Evolutionary conservation across 2,329 filamentous ascomycete genomes (phyloP).

Genomic region (Trichophaea hybrida): DNA sequence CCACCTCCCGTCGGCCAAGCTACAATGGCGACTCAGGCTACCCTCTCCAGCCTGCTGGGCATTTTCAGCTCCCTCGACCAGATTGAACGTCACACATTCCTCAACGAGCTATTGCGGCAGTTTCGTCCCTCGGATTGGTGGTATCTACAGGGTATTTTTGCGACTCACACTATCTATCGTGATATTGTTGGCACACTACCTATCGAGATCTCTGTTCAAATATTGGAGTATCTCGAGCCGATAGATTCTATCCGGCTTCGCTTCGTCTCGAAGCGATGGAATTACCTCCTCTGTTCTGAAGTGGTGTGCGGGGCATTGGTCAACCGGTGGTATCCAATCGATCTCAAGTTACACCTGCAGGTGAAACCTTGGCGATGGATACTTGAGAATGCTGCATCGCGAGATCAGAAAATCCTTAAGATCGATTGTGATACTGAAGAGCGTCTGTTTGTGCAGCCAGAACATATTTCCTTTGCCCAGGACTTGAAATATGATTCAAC

Average conservation of each 20-base stretch:
- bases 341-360: neutral
- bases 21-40: too few species aligned
- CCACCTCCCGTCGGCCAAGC: too few species aligned
- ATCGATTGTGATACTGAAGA: too few species aligned
- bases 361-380: neutral
- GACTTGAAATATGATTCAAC: too few species aligned
- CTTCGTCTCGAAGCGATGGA: neutral
- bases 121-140: neutral
- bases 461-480: too few species aligned
- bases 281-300: neutral
- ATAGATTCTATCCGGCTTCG: neutral
- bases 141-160: neutral
- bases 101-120: neutral
- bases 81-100: neutral
- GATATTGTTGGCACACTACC: neutral
- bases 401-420: neutral
- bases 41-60: too few species aligned
- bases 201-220: neutral
- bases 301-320: neutral
- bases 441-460: too few species aligned
- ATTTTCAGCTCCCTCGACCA: neutral
- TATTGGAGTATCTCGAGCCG: neutral
- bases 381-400: neutral
- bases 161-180: neutral
- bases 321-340: neutral